Base-by-base conservation (phyloP, 768 basidiomycete species). In the Suillus decipiens region DNA sequence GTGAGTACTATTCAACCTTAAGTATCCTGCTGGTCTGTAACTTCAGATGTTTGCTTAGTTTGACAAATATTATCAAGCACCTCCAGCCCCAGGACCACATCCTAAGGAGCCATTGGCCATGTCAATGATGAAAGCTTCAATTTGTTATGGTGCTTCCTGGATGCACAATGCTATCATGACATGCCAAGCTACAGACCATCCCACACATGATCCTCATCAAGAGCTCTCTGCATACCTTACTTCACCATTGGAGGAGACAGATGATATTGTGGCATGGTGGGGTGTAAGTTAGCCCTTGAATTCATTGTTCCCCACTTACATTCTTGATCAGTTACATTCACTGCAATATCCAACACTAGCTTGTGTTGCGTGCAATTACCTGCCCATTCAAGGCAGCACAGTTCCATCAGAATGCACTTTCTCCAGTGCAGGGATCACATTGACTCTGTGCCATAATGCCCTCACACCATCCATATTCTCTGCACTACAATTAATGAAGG, bases 291-390 rank as follows among this genome's bases (percentile, higher is more conserved):
- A 0, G 2, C 12, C 5, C 39, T 41, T 19, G 17, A 7, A 19
- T 39, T 17, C 31, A 37, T n/a, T 12, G 15, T 48, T 48, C 24
- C 15, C 0, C 6, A 5, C 47, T 48, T 3, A 48, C 24, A 1
- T 3, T 62, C 14, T 39, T 63, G 28, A 54, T 53, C 34, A 69
- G 69, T 43, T 59, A 34, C 57, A 63, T 28, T 28, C 28, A 28
- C 28, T 28, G 28, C 28, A 28, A 3, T 28, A 28, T 3, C 28
- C 28, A 28, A 28, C 28, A 28, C 28, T 28, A 28, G 28, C 28
- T 28, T n/a, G n/a, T n/a, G n/a, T n/a, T n/a, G n/a, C n/a, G n/a
- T n/a, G n/a, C n/a, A n/a, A 37, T 37, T 37, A 37, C 36, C 36
- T 37, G 1, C 10, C 36, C 36, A 37, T 37, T 37, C 36, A 37